phyloP scores from a whole-genome alignment of 2,329 filamentous ascomycete species.

The Hyphodiscus sp. region DNA sequence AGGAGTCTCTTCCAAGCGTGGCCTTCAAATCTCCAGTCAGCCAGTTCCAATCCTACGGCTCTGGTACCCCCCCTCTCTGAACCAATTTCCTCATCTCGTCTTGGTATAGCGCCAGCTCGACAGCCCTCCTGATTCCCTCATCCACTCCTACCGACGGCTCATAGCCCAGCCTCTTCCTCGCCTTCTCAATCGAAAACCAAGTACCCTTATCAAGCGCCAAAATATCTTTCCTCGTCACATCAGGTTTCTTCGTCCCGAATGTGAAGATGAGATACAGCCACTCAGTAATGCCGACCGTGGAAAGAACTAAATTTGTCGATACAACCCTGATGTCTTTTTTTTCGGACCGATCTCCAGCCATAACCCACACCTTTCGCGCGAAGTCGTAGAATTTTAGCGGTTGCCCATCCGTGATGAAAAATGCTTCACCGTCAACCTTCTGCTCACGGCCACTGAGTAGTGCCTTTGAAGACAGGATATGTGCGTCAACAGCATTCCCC shows the following conservation, averaged over 20 bases:
- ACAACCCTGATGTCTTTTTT: conserved; percentile 4
- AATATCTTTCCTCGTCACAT: background rate
- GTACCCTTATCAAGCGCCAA: background rate
- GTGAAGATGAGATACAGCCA: conserved; percentile 7
- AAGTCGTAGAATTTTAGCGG: conserved; percentile 30
- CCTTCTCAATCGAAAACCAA: background rate
- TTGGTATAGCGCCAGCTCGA: background rate
- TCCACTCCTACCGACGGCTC: background rate
- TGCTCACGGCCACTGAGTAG: background rate
- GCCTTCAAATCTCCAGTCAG: background rate
- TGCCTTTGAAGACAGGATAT: conserved; percentile 37
- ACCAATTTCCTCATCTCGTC: background rate
- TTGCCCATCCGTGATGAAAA: conserved; percentile 32
- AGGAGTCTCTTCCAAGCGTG: no score
- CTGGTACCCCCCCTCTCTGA: background rate
- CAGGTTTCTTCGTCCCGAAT: conserved; percentile 1
- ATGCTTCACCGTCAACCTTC: conserved; percentile 30
- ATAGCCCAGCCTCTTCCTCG: background rate
- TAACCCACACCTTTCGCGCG: conserved; percentile 8
- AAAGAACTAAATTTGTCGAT: background rate
- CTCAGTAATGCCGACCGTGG: background rate
- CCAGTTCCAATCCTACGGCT: background rate
- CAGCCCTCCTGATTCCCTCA: background rate
- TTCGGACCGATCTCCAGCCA: conserved; percentile 6
- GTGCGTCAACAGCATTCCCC: conserved; percentile 43